phyloP scores from a whole-genome alignment of 306 rosid species.

The Quercus bicolor region DNA sequence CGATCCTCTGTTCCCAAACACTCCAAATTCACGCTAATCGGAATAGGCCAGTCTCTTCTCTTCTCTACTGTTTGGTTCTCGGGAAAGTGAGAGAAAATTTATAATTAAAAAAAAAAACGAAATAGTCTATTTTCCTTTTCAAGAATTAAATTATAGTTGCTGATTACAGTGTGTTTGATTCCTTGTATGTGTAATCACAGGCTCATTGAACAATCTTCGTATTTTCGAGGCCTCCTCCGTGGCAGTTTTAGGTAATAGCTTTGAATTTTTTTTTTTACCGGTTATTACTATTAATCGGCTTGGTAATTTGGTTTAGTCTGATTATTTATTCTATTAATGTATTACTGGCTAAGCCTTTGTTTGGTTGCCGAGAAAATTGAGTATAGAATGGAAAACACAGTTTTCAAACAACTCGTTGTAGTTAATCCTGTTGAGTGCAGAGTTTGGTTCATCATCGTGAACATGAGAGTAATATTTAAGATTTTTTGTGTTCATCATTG shows the following conservation, averaged over 20 bases:
- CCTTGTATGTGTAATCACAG: constrained; percentile 25
- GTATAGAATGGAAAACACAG: not conserved
- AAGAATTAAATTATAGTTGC: not conserved
- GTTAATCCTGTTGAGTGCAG: not conserved
- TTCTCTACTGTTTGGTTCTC: constrained; percentile 1
- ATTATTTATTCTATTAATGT: not conserved
- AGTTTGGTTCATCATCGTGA: not conserved
- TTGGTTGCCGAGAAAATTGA: constrained; percentile 6
- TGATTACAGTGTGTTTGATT: constrained; percentile 8
- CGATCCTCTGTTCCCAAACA: constrained; percentile 34
- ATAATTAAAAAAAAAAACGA: too few species aligned
- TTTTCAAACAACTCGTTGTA: not conserved
- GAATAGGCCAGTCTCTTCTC: constrained; percentile 28
- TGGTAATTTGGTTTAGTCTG: too few species aligned
- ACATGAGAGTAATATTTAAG: too few species aligned
- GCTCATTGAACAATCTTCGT: constrained; percentile 53
- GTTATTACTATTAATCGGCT: not conserved
- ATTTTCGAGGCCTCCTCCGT: constrained; percentile 60
- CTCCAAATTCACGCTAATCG: constrained; percentile 50
- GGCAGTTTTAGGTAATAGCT: constrained; percentile 64
- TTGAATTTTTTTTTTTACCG: not conserved
- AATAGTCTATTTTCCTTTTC: not conserved
- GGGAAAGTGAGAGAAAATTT: not conserved
- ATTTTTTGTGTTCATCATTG: too few species aligned
- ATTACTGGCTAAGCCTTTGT: not conserved